Evolutionary conservation across 2,329 filamentous ascomycete genomes (phyloP).

Genomic region (Whalleya microplaca): DNA sequence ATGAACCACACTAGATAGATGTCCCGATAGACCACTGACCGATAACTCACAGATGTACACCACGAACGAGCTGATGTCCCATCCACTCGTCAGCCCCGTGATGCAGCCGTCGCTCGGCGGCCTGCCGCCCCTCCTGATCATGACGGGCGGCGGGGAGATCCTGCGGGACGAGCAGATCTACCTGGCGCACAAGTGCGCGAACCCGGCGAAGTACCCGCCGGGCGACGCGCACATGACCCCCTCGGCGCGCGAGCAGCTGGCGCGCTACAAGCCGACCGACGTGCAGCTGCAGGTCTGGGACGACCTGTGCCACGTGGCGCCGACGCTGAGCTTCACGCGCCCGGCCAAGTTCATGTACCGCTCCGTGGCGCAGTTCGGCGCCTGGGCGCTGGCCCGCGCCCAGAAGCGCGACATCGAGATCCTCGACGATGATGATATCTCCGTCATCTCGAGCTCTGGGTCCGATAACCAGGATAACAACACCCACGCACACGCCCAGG

Average conservation of each 20-base stretch:
- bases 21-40: conserved; percentile 13
- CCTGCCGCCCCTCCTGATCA: conserved; percentile 82
- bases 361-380: conserved; percentile 88
- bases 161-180: conserved; percentile 95
- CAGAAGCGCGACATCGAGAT: conserved; percentile 83
- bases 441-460: conserved; percentile 67
- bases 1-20: conserved; percentile 13
- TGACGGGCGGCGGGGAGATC: conserved; percentile 86
- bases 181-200: conserved; percentile 89
- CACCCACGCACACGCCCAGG: too few relatives aligned
- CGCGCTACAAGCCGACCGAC: conserved; percentile 78
- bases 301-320: conserved; percentile 87
- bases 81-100: conserved; percentile 88
- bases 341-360: conserved; percentile 97
- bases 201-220: conserved; percentile 77
- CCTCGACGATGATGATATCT: conserved; percentile 75
- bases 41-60: conserved; percentile 61
- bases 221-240: conserved; percentile 65
- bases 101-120: conserved; percentile 89
- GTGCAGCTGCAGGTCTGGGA: conserved; percentile 98
- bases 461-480: conserved; percentile 39
- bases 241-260: conserved; percentile 60
- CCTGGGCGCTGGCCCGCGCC: conserved; percentile 84
- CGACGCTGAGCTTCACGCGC: conserved; percentile 93
- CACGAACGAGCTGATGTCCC: conserved; percentile 81